Evolutionary conservation across 192 early-diverging fungal genomes (phyloP), one percentile per base, ranked within the genome.

Genomic region (Backusella macrospora): DNA sequence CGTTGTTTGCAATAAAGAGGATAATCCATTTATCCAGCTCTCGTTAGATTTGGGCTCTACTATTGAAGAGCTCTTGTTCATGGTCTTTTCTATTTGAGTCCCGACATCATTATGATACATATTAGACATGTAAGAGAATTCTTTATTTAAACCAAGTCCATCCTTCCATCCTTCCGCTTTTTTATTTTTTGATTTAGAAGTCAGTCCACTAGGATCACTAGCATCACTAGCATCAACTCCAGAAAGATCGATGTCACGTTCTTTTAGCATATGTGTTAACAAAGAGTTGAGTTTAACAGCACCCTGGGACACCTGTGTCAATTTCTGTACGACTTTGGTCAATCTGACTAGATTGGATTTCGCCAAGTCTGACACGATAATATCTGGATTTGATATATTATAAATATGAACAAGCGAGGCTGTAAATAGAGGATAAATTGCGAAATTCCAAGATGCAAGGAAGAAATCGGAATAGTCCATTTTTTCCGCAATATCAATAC

Each of bases 391-490:
- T 34, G 72, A 59, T 9, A 66, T 73, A 49, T 68, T 73, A 14
- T 74, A 65, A 23, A 77, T 70, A 18, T 76, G 75, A 38, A 77
- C 77, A 10, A 81, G 46, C 0, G 74, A 72, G 1, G 79, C 72
- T 0, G 79, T 77, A 62, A 77, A 76, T 12, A 81, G 38, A 37
- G 49, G 72, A 52, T 77, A 81, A 14, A 77, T 73, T 3, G 76
- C 72, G 55, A 81, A 81, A n/a, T 71, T 81, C 71, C 72, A 76
- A 12, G 75, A 76, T 14, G 68, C 63, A 26, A 72, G 75, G 21
- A 81, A 43, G 23, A 70, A 73, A 52, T 77, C 74, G 6, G 68
- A 49, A n/a, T 69, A 76, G 7, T 77, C 63, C 79, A 81, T 81
- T 15, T 45, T 63, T 12, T 76, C 71, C 10, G 79, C 79, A 67